These are phyloP conservation scores for Fraxinus xanthoxyloides DNA, from an alignment of 305 asterid genomes.

Conservation along the genomic window DNA sequence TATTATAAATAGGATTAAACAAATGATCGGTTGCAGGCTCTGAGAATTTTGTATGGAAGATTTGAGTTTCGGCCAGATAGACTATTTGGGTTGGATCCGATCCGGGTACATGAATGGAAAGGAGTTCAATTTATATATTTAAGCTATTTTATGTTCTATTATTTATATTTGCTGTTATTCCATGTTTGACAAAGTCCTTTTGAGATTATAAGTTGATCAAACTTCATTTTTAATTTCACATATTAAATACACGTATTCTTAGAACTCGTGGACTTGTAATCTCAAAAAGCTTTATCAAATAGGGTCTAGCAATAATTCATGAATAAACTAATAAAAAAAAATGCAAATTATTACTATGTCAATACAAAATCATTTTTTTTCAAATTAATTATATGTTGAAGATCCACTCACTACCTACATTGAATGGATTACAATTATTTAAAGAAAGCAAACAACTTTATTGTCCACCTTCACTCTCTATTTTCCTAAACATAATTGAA, in stretches of 20 bases:
- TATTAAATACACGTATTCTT: neutral
- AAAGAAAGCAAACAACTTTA: neutral
- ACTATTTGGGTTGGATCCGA: neutral
- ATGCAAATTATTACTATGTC: neutral
- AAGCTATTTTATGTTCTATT: neutral
- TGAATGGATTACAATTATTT: neutral
- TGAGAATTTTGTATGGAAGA: conserved; percentile 25
- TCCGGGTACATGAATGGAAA: neutral
- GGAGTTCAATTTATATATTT: neutral
- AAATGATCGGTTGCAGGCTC: conserved; percentile 7
- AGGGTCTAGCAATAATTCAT: neutral
- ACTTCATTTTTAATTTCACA: neutral
- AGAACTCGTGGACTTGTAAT: neutral
- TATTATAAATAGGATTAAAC: neutral
- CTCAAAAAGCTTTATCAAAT: neutral
- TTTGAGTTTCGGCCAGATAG: conserved; percentile 5
- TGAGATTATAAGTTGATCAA: neutral
- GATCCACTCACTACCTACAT: neutral
- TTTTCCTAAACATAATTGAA: neutral
- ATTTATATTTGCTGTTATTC: neutral
- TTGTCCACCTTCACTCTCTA: neutral
- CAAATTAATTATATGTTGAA: neutral
- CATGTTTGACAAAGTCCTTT: neutral
- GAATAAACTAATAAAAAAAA: neutral
- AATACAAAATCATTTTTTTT: neutral